Conservation (phyloP, 768 basidiomycete genomes). For the Krasilnikovozyma curviuscula region DNA sequence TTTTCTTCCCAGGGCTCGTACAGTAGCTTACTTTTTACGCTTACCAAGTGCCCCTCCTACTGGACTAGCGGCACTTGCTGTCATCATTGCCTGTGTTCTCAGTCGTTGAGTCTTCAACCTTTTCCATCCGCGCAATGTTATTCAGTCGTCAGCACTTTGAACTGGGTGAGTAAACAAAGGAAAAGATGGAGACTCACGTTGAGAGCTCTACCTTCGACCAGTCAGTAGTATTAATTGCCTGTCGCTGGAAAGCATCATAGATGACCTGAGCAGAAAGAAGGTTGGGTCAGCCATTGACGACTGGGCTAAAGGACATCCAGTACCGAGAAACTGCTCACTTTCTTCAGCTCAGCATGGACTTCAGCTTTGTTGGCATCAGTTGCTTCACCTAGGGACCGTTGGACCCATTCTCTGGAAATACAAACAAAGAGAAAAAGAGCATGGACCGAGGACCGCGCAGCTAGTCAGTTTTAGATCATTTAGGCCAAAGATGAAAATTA, state of each 20-base stretch:
- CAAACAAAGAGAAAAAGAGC: too few relatives aligned
- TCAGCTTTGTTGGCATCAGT: conserved; percentile 67
- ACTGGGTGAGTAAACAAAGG: too few relatives aligned
- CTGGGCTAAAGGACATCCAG: too few relatives aligned
- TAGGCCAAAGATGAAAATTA: neutral
- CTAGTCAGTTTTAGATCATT: neutral
- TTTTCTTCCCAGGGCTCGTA: too few relatives aligned
- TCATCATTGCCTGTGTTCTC: too few relatives aligned
- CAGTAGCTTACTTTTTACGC: too few relatives aligned
- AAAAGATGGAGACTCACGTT: neutral
- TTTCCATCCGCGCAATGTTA: too few relatives aligned
- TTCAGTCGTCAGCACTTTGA: too few relatives aligned
- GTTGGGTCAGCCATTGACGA: neutral
- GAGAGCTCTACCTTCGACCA: conserved; percentile 66
- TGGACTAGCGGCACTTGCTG: too few relatives aligned
- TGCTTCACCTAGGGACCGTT: conserved; percentile 78
- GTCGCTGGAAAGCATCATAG: conserved; percentile 67
- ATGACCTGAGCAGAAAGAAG: conserved; percentile 39
- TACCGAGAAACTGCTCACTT: conserved; percentile 22
- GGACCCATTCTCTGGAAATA: conserved; percentile 97
- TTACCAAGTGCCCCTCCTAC: too few relatives aligned
- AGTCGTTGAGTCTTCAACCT: too few relatives aligned
- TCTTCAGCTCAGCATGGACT: conserved; percentile 82
- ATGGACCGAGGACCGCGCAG: too few relatives aligned
- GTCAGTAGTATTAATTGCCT: conserved; percentile 79